Evolutionary conservation across 2,329 filamentous ascomycete genomes (phyloP).

Genomic region (Xylaria sp.): DNA sequence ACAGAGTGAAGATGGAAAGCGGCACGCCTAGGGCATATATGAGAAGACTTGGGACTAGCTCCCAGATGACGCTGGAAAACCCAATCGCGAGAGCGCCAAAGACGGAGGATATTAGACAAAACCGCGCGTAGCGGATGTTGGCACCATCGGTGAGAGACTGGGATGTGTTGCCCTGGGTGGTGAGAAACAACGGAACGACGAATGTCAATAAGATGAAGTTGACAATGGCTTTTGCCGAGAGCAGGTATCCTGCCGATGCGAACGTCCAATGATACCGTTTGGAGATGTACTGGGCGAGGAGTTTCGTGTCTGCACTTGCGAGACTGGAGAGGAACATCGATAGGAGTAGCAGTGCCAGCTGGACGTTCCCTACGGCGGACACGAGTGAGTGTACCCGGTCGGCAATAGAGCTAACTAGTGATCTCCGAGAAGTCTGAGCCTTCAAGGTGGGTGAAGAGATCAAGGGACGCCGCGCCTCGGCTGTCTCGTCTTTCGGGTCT

Average conservation of each 20-base stretch:
- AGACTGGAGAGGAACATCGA: constrained; percentile 58
- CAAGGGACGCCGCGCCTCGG: constrained; percentile 53
- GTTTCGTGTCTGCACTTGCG: constrained; percentile 63
- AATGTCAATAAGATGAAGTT: constrained; percentile 59
- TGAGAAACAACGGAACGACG: constrained; percentile 55
- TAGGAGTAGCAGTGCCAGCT: constrained; percentile 57
- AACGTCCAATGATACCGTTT: constrained; percentile 61
- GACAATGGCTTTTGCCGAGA: constrained; percentile 60
- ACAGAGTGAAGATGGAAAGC: constrained; percentile 61
- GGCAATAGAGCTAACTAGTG: constrained; percentile 42
- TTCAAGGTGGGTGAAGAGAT: constrained; percentile 55
- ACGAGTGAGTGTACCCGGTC: constrained; percentile 49
- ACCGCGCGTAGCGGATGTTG: constrained; percentile 52
- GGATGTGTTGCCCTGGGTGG: constrained; percentile 39
- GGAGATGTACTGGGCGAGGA: constrained; percentile 63
- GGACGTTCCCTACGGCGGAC: constrained; percentile 55
- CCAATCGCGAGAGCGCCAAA: constrained; percentile 58
- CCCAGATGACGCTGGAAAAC: constrained; percentile 53
- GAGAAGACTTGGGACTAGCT: constrained; percentile 57
- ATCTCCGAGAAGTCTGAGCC: constrained; percentile 47
- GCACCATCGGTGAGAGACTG: constrained; percentile 46
- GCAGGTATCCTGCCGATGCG: constrained; percentile 59
- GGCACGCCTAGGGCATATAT: constrained; percentile 62
- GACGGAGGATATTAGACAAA: constrained; percentile 54
- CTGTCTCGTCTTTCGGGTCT: constrained; percentile 12